phyloP scores from a whole-genome alignment of 2,329 filamentous ascomycete species.

The Penicillium nordicum region DNA sequence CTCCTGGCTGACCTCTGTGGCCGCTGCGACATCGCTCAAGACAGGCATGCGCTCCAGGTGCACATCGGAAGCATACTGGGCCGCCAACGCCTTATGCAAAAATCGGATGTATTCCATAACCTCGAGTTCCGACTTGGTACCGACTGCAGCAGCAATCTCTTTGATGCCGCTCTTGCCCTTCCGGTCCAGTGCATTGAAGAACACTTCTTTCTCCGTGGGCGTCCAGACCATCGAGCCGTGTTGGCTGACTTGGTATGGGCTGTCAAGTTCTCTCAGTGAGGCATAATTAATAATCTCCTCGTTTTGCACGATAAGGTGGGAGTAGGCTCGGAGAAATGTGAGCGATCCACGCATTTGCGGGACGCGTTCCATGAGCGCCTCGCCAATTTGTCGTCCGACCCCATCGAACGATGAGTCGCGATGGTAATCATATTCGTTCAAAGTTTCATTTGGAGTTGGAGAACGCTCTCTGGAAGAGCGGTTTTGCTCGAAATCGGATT shows the following conservation, averaged over 20 bases:
- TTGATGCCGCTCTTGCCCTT: conserved; percentile 61
- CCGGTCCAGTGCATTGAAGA: conserved; percentile 65
- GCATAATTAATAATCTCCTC: conserved; percentile 43
- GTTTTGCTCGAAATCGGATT: conserved; percentile 18
- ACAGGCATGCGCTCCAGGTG: conserved; percentile 38
- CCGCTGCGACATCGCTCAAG: conserved; percentile 63
- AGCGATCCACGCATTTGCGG: conserved; percentile 27
- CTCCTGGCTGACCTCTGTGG: conserved; percentile 65
- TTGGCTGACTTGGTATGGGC: conserved; percentile 50
- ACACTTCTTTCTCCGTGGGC: conserved; percentile 62
- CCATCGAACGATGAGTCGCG: not conserved
- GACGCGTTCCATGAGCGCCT: conserved; percentile 4
- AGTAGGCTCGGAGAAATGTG: conserved; percentile 52
- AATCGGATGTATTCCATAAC: conserved; percentile 66
- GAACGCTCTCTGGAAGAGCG: conserved; percentile 6
- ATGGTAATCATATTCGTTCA: not conserved
- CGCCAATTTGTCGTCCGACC: not conserved
- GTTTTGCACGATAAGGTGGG: conserved; percentile 53
- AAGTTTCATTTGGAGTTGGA: not conserved
- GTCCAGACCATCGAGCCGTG: conserved; percentile 71
- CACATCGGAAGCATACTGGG: conserved; percentile 38
- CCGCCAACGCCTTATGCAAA: conserved; percentile 53
- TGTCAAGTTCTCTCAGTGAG: conserved; percentile 6
- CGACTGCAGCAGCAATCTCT: conserved; percentile 61
- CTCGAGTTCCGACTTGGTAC: conserved; percentile 71